Evolutionary conservation across 2,329 filamentous ascomycete genomes (phyloP), one percentile per base, ranked within the genome.

Genomic region (Cercospora canescens): DNA sequence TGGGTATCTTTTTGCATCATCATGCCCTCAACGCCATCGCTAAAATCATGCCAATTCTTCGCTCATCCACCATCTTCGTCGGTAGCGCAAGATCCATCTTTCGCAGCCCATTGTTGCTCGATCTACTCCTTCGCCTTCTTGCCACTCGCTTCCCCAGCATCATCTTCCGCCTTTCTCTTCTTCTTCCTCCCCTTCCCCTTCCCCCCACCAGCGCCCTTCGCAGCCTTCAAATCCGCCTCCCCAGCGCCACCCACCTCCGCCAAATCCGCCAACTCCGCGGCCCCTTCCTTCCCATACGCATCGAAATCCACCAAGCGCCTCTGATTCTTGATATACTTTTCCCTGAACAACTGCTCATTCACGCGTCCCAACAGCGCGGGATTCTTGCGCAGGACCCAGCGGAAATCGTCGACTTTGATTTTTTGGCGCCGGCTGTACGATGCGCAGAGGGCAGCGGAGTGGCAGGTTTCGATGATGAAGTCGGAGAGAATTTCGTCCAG

Each of bases 381-480:
- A 75, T 98, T 96, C 70, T 91, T 88, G 34, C 95, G 88, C 72
- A 98, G 87, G 41, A 93, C 93, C 80, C 96, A 99, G 76, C 96
- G 93, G 81, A 99, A 97, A 80, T 99, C 95, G 75, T 97, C 94
- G 75, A 96, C 92, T 79, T 99, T 99, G 81, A 99, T 93, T 81
- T 99, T 99, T 75, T 96, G 92, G 1, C 95, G 91, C 0, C 93
- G 91, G 2, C 91, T 89, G 79, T 96, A 92, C 78, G 92, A 89
- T 0, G 95, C 95, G 61, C 90, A 89, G 52, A 92, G 88, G 4
- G 93, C 92, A 4, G 95, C 94, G 76, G 93, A 90, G 82, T 96
- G 95, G 80, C 92, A 94, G 62, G 95, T 89, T 78, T 95, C 93
- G 77, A 96, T 93, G 77, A 98, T 92, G 83, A 96, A 97, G 82